Base-by-base conservation (phyloP, 2,329 filamentous ascomycete species). In the Diplodia intermedia region DNA sequence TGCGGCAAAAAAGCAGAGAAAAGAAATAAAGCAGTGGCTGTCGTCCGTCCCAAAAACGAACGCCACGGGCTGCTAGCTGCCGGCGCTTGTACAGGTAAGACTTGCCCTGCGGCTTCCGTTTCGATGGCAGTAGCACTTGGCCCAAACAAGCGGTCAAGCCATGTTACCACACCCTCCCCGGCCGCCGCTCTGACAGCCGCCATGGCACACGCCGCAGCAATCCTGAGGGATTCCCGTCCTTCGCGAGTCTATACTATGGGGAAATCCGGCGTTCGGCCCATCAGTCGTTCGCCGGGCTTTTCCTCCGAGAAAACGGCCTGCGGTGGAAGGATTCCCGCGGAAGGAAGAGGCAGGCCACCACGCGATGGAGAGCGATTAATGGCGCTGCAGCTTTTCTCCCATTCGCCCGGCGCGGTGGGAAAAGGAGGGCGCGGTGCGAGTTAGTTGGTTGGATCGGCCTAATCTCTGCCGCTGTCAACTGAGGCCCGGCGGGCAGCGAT, bases 171-270 rank as follows among this genome's bases (percentile, higher is more conserved):
- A 8, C 23, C 23, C 23, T 26, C 23, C 40, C 6, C 40, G 15
- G 40, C 40, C 40, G 15, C 40, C 40, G 40, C 40, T 47, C 20
- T 47, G 43, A 47, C 43, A 47, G 43, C 43, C 43, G 43, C 43
- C 43, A n/a, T 11, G 33, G 9, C 33, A 36, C 9, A 12, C 9
- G 33, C 33, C 33, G 33, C 33, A 36, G 3, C 23, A 20, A 11
- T 47, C 43, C 43, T 47, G 18, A 8, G 11, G 43, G 43, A 47
- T 47, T 47, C 43, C 43, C 43, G 43, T 47, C 18, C n/a, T 20
- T 47, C 43, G 43, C 43, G 43, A 47, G 43, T 47, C 20, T 47
- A 47, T 47, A 47, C n/a, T 47, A 47, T 47, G 43, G 43, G n/a
- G 43, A 47, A 47, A 36, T 1, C 1, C 11, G 9, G 33, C 33